Evolutionary conservation across 2,329 filamentous ascomycete species (phyloP).

Genomic region (Calonectria honghensis): DNA sequence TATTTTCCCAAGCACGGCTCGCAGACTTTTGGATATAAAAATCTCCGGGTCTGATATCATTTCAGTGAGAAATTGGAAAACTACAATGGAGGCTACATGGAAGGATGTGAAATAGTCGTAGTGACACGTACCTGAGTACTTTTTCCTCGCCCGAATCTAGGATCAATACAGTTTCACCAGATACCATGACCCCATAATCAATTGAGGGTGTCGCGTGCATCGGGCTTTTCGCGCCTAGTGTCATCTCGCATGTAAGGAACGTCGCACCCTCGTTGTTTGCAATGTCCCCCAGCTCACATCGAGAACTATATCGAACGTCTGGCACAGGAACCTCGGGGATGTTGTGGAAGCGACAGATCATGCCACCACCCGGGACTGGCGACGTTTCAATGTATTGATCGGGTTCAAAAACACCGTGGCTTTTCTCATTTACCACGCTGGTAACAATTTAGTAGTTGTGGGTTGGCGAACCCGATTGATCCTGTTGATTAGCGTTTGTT

Average conservation of each 20-base stretch:
- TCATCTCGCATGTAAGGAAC: not conserved
- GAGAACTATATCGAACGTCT: not conserved
- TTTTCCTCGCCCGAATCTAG: slow-evolving; percentile 2
- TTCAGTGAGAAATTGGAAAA: not conserved
- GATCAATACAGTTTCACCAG: not conserved
- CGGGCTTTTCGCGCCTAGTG: not conserved
- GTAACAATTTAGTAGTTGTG: not conserved
- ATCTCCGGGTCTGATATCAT: not conserved
- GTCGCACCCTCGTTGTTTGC: not conserved
- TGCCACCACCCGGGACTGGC: not conserved
- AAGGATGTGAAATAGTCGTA: not conserved
- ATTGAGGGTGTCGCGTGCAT: not conserved
- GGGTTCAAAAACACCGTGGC: not conserved
- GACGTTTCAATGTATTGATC: not conserved
- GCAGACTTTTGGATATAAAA: slow-evolving; percentile 4
- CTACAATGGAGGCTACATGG: not conserved
- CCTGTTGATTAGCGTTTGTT: not conserved
- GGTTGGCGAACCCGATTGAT: not conserved
- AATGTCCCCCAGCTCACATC: not conserved
- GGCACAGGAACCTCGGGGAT: not conserved
- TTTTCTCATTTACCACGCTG: not conserved
- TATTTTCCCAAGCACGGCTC: slow-evolving; percentile 1
- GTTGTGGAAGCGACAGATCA: not conserved
- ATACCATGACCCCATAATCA: slow-evolving; percentile 1
- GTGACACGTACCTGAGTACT: not conserved